A percentile compares a stretch with the other conserved stretches of the same genome.
Evolutionary conservation across 2,329 filamentous ascomycete genomes (phyloP).

Genomic region (Drechslerella coelobrocha): DNA sequence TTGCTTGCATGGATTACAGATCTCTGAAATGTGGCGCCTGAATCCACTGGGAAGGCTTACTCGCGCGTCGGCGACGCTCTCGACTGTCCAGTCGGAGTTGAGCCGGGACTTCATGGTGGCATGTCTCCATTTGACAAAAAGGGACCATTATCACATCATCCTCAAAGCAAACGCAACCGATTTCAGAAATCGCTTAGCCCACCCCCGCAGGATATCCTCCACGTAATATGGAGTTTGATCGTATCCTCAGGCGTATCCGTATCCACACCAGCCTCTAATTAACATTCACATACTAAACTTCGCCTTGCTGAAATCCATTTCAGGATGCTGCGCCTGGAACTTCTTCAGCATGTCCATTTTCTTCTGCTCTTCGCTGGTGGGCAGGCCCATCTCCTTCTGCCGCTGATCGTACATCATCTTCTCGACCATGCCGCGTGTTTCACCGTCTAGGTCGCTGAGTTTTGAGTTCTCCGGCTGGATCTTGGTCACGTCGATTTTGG

Average conservation of each 20-base stretch:
- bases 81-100: no score
- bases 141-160: background rate
- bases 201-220: no score
- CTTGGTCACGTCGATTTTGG: slow-evolving; percentile 92
- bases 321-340: slow-evolving; percentile 82
- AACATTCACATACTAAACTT: slow-evolving; percentile 62
- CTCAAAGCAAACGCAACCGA: background rate
- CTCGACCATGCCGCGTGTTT: slow-evolving; percentile 96
- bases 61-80: background rate
- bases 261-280: no score
- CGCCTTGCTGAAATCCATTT: slow-evolving; percentile 75
- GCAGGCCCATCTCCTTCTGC: slow-evolving; percentile 90
- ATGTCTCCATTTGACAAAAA: no score
- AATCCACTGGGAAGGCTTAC: no score
- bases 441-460: slow-evolving; percentile 88
- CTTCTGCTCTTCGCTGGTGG: slow-evolving; percentile 92
- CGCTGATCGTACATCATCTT: slow-evolving; percentile 99
- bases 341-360: slow-evolving; percentile 91
- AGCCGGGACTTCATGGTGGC: no score
- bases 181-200: no score
- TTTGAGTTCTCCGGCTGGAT: slow-evolving; percentile 93
- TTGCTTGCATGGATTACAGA: background rate
- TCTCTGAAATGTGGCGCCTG: no score
- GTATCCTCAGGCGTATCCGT: no score
- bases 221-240: no score